Evolutionary conservation across 179 eudicot species (phyloP).

Genomic region (Vitellaria paradoxa): DNA sequence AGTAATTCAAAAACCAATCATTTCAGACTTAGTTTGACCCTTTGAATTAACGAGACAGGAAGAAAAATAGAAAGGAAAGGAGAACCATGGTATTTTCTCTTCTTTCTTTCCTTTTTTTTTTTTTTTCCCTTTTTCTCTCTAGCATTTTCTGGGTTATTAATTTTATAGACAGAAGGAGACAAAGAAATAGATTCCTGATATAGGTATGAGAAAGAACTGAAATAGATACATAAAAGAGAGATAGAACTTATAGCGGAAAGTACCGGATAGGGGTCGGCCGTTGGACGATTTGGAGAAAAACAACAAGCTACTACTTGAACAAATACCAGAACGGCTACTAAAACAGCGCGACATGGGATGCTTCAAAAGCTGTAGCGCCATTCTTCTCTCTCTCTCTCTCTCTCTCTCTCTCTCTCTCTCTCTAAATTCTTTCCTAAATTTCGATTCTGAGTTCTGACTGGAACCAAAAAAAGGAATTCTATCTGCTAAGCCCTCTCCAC

Average conservation of each 20-base stretch:
- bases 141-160: not conserved
- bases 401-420: too few species aligned
- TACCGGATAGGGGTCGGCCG: not conserved
- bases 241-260: not conserved
- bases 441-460: too few species aligned
- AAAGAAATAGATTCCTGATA: not conserved
- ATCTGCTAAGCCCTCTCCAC: not conserved
- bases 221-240: not conserved
- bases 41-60: too few species aligned
- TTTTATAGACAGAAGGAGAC: not conserved
- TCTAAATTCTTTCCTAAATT: not conserved
- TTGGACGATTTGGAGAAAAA: not conserved
- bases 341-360: slow-evolving; percentile 11
- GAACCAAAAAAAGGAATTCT: too few species aligned
- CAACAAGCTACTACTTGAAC: slow-evolving; percentile 11
- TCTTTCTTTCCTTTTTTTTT: not conserved
- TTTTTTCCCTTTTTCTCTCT: not conserved
- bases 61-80: not conserved
- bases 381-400: not conserved
- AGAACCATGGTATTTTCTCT: not conserved
- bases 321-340: not conserved
- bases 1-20: too few species aligned
- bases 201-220: not conserved
- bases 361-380: slow-evolving; percentile 22
- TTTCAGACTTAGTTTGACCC: too few species aligned